These are phyloP conservation scores for Heritiera littoralis DNA, from an alignment of 345 rosid species.

Conservation along the genomic window DNA sequence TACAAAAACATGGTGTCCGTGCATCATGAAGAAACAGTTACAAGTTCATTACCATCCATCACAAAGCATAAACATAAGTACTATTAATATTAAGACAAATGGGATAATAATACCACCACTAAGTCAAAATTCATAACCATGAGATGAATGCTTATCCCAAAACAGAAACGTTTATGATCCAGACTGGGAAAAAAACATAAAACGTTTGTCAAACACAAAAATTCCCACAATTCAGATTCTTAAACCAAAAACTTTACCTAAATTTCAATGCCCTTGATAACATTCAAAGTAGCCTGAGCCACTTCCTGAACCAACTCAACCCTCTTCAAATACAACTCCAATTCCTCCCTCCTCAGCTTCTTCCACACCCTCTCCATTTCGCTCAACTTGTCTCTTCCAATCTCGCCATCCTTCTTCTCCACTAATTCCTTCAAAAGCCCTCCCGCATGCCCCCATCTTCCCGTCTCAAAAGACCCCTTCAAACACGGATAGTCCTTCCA, in stretches of 20 bases:
- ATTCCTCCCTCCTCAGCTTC: slow-evolving; percentile 19
- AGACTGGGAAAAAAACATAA: background rate
- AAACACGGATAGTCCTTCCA: slow-evolving; percentile 24
- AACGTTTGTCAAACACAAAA: background rate
- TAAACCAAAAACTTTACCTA: background rate
- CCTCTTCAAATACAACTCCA: slow-evolving; percentile 30
- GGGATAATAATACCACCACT: background rate
- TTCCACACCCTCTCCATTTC: slow-evolving; percentile 30
- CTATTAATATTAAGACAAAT: background rate
- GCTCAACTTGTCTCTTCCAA: slow-evolving; percentile 20
- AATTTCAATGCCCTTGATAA: background rate
- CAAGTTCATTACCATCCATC: background rate
- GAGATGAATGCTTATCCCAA: background rate
- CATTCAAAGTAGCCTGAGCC: slow-evolving; percentile 21
- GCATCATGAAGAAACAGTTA: background rate
- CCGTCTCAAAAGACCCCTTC: slow-evolving; percentile 21
- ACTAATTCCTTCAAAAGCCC: background rate
- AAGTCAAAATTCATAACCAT: background rate
- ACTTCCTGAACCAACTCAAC: slow-evolving; percentile 29
- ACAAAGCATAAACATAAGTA: background rate
- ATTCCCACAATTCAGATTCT: background rate
- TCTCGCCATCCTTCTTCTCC: slow-evolving; percentile 4
- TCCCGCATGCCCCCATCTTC: background rate
- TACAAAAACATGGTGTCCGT: background rate
- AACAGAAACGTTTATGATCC: background rate